phyloP scores from a whole-genome alignment of 1,284 basidiomycete genomes.

The Fomitopsis schrenkii region DNA sequence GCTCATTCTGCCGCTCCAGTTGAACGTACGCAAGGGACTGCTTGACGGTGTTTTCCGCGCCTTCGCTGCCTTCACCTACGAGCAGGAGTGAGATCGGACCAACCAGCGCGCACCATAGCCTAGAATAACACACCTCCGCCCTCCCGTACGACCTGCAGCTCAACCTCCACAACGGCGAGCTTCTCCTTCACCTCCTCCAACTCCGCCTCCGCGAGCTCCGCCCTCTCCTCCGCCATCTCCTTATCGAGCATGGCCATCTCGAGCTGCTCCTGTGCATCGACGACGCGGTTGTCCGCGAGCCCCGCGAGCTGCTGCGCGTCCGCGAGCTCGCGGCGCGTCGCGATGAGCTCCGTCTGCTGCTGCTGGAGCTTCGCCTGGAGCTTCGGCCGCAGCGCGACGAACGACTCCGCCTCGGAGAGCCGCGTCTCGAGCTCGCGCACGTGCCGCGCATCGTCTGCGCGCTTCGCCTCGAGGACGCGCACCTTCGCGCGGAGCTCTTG shows the following conservation, averaged over 20 bases:
- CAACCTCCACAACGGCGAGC: constrained; percentile 80
- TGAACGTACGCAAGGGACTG: constrained; percentile 83
- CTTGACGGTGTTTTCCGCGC: constrained; percentile 45
- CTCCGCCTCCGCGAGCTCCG: constrained; percentile 77
- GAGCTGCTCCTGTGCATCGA: constrained; percentile 82
- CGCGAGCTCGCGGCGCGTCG: constrained; percentile 60
- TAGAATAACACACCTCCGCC: constrained; percentile 34
- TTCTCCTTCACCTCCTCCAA: constrained; percentile 76
- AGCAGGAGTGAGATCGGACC: constrained; percentile 3
- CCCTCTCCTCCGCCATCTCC: constrained; percentile 94
- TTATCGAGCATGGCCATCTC: constrained; percentile 96
- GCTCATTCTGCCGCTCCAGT: constrained; percentile 94
- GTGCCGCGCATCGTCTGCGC: constrained; percentile 81
- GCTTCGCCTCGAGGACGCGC: constrained; percentile 82
- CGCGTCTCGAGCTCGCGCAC: constrained; percentile 84
- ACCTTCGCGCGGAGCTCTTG: constrained; percentile 85
- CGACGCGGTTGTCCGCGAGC: constrained; percentile 54
- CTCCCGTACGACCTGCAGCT: constrained; percentile 74
- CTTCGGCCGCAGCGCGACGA: constrained; percentile 84
- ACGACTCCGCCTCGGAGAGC: constrained; percentile 79
- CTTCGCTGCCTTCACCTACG: constrained; percentile 30
- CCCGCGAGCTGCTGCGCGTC: constrained; percentile 65
- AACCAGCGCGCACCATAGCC: neutral
- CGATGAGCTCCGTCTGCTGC: constrained; percentile 74
- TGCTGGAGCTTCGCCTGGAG: constrained; percentile 84